A percentile compares a stretch with the other conserved stretches of the same genome.
These are phyloP conservation scores for Eugenia klotzschiana DNA, from an alignment of 441 rosid genomes.

Conservation along the genomic window DNA sequence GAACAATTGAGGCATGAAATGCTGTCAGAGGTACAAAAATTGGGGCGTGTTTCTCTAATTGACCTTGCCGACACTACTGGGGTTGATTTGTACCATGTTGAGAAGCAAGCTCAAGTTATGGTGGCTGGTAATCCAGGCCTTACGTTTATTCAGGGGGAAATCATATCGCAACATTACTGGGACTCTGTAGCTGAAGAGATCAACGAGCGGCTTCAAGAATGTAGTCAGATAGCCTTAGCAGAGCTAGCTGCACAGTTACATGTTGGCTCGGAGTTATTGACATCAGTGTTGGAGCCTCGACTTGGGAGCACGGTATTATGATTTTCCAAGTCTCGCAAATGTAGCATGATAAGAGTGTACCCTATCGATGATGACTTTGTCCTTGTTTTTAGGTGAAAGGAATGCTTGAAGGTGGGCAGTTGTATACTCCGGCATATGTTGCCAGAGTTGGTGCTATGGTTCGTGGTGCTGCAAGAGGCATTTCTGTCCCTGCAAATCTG, in stretches of 20 bases:
- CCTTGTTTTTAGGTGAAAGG: conserved; percentile 58
- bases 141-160: conserved; percentile 73
- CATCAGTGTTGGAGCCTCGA: conserved; percentile 80
- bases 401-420: conserved; percentile 94
- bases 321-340: background rate
- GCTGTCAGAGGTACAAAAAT: conserved; percentile 34
- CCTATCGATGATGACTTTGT: background rate
- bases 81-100: conserved; percentile 87
- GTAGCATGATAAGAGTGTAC: background rate
- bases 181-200: conserved; percentile 83
- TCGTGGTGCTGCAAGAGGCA: conserved; percentile 84
- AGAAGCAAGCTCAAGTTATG: conserved; percentile 75
- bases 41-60: conserved; percentile 76
- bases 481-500: conserved; percentile 73
- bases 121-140: conserved; percentile 39
- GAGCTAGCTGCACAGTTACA: conserved; percentile 82
- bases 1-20: conserved; percentile 83
- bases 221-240: conserved; percentile 82
- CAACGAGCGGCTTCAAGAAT: conserved; percentile 89
- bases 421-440: conserved; percentile 91
- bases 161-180: conserved; percentile 81
- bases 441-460: conserved; percentile 89
- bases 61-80: conserved; percentile 71
- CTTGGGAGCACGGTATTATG: conserved; percentile 64
- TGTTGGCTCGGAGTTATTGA: conserved; percentile 72